These are phyloP conservation scores for Euryodendron excelsum DNA, from an alignment of 148 eudicot genomes.

Conservation along the genomic window DNA sequence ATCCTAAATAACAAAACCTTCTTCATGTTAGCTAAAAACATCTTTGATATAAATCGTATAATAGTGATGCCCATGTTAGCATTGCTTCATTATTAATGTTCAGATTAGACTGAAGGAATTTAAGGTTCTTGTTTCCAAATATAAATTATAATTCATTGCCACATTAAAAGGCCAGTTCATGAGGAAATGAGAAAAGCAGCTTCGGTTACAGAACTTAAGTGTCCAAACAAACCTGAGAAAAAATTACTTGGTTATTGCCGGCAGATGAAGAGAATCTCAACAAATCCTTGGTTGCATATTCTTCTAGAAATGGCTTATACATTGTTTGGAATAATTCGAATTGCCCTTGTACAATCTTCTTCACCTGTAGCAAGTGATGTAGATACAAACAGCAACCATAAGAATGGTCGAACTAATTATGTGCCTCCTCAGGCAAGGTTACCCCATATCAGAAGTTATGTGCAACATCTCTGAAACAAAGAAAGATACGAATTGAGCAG, in stretches of 20 bases:
- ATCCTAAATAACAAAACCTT: too few relatives aligned
- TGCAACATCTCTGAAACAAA: not conserved
- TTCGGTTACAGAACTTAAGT: not conserved
- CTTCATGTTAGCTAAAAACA: not conserved
- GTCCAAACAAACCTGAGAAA: constrained; percentile 60
- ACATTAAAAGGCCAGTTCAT: not conserved
- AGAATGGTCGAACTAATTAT: not conserved
- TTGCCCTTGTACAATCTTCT: constrained; percentile 87
- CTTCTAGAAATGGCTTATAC: constrained; percentile 77
- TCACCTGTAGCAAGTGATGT: constrained; percentile 53
- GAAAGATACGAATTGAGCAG: not conserved
- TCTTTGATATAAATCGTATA: not conserved
- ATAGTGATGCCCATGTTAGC: not conserved
- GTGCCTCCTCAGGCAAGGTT: not conserved
- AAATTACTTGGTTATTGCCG: constrained; percentile 31
- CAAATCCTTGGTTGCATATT: constrained; percentile 62
- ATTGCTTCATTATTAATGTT: not conserved
- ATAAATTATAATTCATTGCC: not conserved
- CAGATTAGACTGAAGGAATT: not conserved
- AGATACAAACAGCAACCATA: not conserved
- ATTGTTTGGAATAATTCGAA: constrained; percentile 62
- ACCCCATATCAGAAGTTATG: not conserved
- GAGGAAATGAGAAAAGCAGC: not conserved
- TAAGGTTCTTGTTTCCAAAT: not conserved
- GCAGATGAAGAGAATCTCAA: constrained; percentile 52